Evolutionary conservation across 495 filamentous ascomycete genomes (phyloP).

Genomic region (Xylona heveae): DNA sequence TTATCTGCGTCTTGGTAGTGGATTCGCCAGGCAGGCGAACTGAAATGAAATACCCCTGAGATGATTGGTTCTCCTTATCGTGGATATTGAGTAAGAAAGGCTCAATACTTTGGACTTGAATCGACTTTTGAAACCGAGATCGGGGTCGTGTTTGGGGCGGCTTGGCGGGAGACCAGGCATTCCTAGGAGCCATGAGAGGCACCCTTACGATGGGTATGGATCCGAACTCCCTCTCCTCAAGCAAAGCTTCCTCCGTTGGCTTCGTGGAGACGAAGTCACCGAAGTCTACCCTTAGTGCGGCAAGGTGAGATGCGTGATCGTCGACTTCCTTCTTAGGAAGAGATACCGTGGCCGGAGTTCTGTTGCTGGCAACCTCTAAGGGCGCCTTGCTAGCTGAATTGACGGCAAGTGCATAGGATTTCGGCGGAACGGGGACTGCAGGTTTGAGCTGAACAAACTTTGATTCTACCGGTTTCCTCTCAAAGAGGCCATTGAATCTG

Average conservation of each 20-base stretch:
- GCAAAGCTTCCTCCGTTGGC: constrained; percentile 56
- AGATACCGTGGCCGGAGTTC: constrained; percentile 33
- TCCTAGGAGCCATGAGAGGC: constrained; percentile 34
- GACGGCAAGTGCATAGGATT: constrained; percentile 29
- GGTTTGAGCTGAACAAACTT: too few relatives aligned
- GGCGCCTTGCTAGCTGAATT: constrained; percentile 38
- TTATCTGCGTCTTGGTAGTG: constrained; percentile 12
- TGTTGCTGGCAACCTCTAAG: constrained; percentile 28
- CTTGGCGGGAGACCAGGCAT: constrained; percentile 27
- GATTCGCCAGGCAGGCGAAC: constrained; percentile 19
- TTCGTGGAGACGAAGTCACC: constrained; percentile 16
- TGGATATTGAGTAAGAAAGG: constrained; percentile 15
- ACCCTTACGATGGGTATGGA: constrained; percentile 50
- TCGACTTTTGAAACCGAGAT: constrained; percentile 16
- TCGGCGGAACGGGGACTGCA: constrained; percentile 24
- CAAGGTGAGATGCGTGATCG: constrained; percentile 13
- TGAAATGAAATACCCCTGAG: constrained; percentile 15
- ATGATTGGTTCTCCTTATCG: constrained; percentile 17
- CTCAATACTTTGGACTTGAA: constrained; percentile 21
- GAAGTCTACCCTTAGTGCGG: constrained; percentile 7
- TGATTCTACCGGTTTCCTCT: constrained; percentile 38
- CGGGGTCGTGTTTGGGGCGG: constrained; percentile 16
- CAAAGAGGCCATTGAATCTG: constrained; percentile 48
- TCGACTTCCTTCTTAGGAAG: constrained; percentile 22
- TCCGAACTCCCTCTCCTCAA: constrained; percentile 65